Conservation (phyloP, 106 monocot genomes). For the Hemerocallis citrina region DNA sequence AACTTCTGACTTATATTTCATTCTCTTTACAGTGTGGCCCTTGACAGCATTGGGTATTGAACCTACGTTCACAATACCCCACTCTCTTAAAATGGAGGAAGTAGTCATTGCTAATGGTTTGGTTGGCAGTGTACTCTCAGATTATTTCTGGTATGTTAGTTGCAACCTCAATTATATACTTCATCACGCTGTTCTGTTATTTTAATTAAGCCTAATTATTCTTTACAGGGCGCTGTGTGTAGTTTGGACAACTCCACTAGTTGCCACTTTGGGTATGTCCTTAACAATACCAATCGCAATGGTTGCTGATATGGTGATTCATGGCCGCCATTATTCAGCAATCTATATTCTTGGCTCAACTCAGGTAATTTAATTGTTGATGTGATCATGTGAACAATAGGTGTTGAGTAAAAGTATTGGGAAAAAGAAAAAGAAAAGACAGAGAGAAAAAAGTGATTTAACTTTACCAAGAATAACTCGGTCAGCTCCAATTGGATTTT, state of each 20-base stretch:
- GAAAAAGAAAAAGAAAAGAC: no score
- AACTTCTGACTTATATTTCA: not conserved
- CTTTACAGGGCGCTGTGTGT: constrained; percentile 78
- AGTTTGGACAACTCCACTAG: constrained; percentile 94
- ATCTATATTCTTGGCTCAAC: constrained; percentile 78
- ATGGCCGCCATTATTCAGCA: constrained; percentile 95
- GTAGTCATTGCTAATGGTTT: constrained; percentile 86
- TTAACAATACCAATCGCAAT: constrained; percentile 91
- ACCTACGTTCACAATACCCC: constrained; percentile 79
- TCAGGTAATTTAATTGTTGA: constrained; percentile 85
- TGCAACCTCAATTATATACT: not conserved
- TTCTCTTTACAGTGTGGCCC: constrained; percentile 71
- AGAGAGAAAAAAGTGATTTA: no score
- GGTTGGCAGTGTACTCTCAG: constrained; percentile 84
- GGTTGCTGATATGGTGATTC: constrained; percentile 95
- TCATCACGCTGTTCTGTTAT: not conserved
- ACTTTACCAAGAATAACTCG: no score
- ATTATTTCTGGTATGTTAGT: constrained; percentile 78
- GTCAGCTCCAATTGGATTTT: no score
- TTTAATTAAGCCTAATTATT: not conserved
- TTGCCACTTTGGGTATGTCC: constrained; percentile 94
- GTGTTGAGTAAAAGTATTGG: no score
- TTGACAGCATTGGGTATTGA: constrained; percentile 79
- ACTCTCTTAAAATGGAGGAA: constrained; percentile 83
- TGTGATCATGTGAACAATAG: no score